Evolutionary conservation across 441 rosid genomes (phyloP).

Genomic region (Corymbia calophylla): DNA sequence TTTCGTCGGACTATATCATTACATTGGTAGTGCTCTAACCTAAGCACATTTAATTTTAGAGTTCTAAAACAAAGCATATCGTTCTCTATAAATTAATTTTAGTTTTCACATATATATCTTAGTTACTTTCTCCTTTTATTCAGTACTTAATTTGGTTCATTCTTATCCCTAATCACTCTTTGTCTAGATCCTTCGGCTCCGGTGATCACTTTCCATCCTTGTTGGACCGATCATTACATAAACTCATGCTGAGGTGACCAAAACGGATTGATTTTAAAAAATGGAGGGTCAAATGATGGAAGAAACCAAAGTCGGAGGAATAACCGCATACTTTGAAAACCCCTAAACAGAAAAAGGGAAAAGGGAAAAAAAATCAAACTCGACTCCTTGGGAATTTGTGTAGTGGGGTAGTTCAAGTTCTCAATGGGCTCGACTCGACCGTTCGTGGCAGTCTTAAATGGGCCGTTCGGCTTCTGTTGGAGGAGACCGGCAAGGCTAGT

Average conservation of each 20-base stretch:
- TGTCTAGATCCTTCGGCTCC: accelerated
- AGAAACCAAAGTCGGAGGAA: neutral
- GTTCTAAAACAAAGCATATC: no score
- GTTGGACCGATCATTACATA: accelerated
- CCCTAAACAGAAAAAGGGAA: neutral
- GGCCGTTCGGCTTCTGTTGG: neutral
- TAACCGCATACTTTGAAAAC: neutral
- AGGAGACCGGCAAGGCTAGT: neutral
- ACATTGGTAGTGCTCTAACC: no score
- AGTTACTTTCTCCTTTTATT: neutral
- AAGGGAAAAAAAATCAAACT: neutral
- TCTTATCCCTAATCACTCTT: neutral
- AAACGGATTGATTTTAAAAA: neutral
- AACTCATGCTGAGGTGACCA: neutral
- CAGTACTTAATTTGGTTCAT: neutral
- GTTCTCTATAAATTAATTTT: no score
- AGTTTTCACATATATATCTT: no score
- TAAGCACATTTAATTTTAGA: no score
- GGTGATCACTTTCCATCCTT: neutral
- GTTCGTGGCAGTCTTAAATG: neutral
- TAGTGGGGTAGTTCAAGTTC: neutral
- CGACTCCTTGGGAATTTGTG: neutral
- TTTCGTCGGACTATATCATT: accelerated
- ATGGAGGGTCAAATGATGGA: neutral
- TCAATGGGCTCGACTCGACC: neutral